Evolutionary conservation across 2,329 filamentous ascomycete species (phyloP), one percentile per base, ranked within the genome.

Genomic region (Cercospora sesami): DNA sequence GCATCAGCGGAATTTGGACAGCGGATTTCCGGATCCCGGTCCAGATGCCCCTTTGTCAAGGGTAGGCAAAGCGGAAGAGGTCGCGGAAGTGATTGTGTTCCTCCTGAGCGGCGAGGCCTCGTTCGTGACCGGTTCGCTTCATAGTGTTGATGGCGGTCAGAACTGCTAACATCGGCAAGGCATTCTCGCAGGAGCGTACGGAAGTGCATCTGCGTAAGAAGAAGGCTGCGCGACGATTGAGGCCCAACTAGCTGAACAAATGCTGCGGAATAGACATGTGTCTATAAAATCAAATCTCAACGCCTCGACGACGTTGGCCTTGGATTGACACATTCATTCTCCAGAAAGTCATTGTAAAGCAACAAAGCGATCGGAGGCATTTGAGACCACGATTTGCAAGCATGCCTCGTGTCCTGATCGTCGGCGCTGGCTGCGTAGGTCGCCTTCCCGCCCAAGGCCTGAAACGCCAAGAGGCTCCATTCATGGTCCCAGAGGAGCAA

Each of bases 371-470:
- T 31, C 30, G 7, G 30, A 31, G 30, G 30, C 30, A 31, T 31
- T 31, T 10, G 30, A 31, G 30, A 31, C 8, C 30, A 31, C 30
- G 10, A 31, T 9, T 33, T 33, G 9, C 31, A 12, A 60, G 9
- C 16, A 60, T 23, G 30, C 21, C 28, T 18, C 67, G 60, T 61
- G 69, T 73, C n/a, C 53, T 73, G 16, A 71, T 73, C 58, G 68
- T 73, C 10, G 72, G 72, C 12, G 71, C 72, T n/a, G 71, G 70
- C n/a, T 62, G 69, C 30, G 67, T 62, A 16, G 72, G 72, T 8
- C 67, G 73, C 0, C 61, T 67, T 4, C 67, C 73, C 21, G 73
- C 73, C 9, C 70, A 74, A 63, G 69, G 69, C 23, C 63, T 74
- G 3, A 68, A 68, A 39, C 72, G 60, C 59, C 58, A 67, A 14